Base-by-base conservation (phyloP, 495 filamentous ascomycete genomes). In the Thermochaetoides thermophila region DNA sequence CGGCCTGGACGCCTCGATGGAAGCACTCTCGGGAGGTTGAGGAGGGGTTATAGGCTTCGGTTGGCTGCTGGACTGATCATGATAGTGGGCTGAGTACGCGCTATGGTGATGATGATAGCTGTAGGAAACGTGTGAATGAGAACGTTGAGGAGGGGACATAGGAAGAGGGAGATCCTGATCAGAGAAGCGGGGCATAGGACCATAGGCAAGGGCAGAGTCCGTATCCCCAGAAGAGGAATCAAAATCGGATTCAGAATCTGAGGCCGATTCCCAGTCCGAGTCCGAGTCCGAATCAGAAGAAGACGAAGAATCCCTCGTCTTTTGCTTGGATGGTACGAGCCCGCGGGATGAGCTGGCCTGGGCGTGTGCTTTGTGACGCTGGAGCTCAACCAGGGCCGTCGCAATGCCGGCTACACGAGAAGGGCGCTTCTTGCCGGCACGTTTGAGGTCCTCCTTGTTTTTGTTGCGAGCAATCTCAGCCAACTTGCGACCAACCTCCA, bases 121-220 rank as follows among this genome's bases (percentile, higher is more conserved):
- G 61, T 64, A 31, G 53, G 59, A 13, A 73, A 51, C 12, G 67
- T 68, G 48, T 71, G 71, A 8, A 60, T 21, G 40, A 7, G 34
- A 32, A 11, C 0, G 3, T 12, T 27, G 32, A 7, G 16, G 18
- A 16, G 29, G 34, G 24, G 7, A 32, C 5, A n/a, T n/a, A n/a
- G 32, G 35, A 30, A 32, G 30, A 20, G 44, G 42, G 39, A 56
- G 39, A 34, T 43, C 27, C 1, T 37, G 40, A 42, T 42, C 42
- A n/a, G 52, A 53, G 34, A 45, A 49, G 2, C 43, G 44, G 10
- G 47, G 47, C 29, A 42, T 43, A n/a, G 48, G 52, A 31, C 63
- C 64, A 38, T 67, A 71, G 3, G 61, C 63, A 17, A 71, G 53
- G 14, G 48, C 59, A 21, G 53, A 51, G 31, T 65, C 57, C 35